Evolutionary conservation across 2,329 filamentous ascomycete genomes (phyloP).

Genomic region (Cordyceps tenuipes): DNA sequence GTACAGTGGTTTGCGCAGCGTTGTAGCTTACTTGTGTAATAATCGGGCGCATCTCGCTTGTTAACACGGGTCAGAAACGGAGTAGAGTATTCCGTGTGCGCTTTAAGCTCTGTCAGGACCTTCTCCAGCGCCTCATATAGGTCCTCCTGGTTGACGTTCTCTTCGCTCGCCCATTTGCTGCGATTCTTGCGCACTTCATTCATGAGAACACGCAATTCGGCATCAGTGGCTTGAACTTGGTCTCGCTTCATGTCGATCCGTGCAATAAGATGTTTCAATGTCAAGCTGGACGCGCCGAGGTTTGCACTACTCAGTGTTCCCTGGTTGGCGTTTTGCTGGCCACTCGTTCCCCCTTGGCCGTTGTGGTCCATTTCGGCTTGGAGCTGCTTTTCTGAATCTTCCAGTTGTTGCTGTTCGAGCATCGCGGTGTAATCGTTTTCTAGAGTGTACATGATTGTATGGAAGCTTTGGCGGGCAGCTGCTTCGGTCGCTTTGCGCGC

Average conservation of each 20-base stretch:
- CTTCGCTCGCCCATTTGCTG: slow-evolving; percentile 98
- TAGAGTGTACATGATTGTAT: slow-evolving; percentile 88
- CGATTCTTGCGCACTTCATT: slow-evolving; percentile 96
- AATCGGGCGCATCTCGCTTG: slow-evolving; percentile 94
- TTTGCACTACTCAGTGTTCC: slow-evolving; percentile 90
- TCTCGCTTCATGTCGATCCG: slow-evolving; percentile 89
- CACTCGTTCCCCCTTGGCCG: slow-evolving; percentile 34
- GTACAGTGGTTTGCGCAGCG: slow-evolving; percentile 17
- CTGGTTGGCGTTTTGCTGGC: slow-evolving; percentile 55
- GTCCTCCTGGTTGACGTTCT: slow-evolving; percentile 95
- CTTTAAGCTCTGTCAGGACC: slow-evolving; percentile 92
- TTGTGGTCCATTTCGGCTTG: slow-evolving; percentile 86
- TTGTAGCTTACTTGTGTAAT: slow-evolving; percentile 67
- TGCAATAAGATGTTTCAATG: slow-evolving; percentile 92
- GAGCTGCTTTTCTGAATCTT: slow-evolving; percentile 92
- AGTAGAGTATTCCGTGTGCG: slow-evolving; percentile 94
- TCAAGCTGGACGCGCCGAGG: slow-evolving; percentile 89
- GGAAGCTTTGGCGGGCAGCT: slow-evolving; percentile 80
- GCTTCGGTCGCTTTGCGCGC: slow-evolving; percentile 87
- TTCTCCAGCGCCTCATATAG: slow-evolving; percentile 95
- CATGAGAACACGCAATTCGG: slow-evolving; percentile 84
- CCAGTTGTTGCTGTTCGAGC: slow-evolving; percentile 93
- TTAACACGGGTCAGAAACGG: slow-evolving; percentile 91
- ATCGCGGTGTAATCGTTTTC: slow-evolving; percentile 94
- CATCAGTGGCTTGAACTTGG: slow-evolving; percentile 83